Evolutionary conservation across 257 asterid genomes (phyloP).

Genomic region (Forsythia viridissima): DNA sequence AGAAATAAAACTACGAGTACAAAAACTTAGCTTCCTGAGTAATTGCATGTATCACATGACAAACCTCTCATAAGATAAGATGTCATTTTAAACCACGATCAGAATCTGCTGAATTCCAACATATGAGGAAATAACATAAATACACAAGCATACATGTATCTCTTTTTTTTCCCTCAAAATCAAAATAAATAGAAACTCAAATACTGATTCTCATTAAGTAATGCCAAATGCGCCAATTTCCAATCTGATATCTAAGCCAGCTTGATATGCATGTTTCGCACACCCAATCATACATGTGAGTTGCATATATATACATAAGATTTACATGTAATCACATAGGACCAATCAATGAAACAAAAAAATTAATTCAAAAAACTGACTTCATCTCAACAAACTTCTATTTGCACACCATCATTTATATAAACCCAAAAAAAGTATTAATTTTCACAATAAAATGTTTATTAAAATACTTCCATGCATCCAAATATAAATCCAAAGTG

Average conservation of each 20-base stretch:
- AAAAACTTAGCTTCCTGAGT: not conserved
- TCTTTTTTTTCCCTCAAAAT: not conserved
- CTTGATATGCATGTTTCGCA: not conserved
- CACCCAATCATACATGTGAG: not conserved
- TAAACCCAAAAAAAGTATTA: not conserved
- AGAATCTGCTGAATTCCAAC: not conserved
- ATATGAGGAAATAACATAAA: not conserved
- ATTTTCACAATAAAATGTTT: not conserved
- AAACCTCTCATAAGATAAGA: not conserved
- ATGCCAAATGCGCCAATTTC: not conserved
- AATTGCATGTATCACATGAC: not conserved
- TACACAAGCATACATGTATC: not conserved
- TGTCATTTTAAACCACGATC: not conserved
- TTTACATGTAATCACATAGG: not conserved
- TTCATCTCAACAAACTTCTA: too few relatives aligned
- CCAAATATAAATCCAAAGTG: conserved; percentile 13
- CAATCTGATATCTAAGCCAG: not conserved
- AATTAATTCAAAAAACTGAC: too few relatives aligned
- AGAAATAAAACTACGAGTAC: conserved; percentile 13
- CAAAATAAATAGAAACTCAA: not conserved
- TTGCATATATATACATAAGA: not conserved
- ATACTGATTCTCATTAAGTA: not conserved
- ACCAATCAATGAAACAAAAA: not conserved
- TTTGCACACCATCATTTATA: too few relatives aligned
- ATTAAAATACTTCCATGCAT: not conserved